Evolutionary conservation across 2,329 filamentous ascomycete genomes (phyloP).

Genomic region (Pestalotiopsis sp.): DNA sequence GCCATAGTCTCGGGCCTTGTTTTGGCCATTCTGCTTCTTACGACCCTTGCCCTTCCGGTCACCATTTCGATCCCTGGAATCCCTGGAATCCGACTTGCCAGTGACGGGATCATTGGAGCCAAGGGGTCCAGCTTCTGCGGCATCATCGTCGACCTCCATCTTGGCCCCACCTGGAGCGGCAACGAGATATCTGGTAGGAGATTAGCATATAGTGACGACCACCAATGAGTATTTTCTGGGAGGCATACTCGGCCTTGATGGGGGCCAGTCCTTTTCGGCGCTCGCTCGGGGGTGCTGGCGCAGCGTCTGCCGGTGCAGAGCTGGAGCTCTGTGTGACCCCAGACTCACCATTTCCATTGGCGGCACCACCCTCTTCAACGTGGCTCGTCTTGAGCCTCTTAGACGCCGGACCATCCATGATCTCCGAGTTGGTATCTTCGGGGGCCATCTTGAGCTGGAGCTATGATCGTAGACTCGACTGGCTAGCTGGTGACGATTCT

Average conservation of each 20-base stretch:
- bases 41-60: conserved; percentile 52
- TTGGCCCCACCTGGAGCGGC: conserved; percentile 18
- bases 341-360: background rate
- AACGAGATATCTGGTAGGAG: conserved; percentile 33
- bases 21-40: conserved; percentile 73
- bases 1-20: conserved; percentile 81
- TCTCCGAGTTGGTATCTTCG: background rate
- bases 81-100: conserved; percentile 36
- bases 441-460: background rate
- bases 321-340: background rate
- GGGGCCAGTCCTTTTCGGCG: conserved; percentile 33
- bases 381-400: conserved; percentile 3
- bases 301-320: background rate
- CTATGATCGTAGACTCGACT: background rate
- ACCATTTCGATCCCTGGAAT: conserved; percentile 36
- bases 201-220: background rate
- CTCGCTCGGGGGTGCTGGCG: conserved; percentile 14
- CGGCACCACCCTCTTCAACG: background rate
- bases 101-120: conserved; percentile 63
- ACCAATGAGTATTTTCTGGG: background rate
- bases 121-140: conserved; percentile 55
- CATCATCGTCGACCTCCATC: conserved; percentile 55
- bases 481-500: background rate
- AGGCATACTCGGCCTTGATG: conserved; percentile 40
- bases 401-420: conserved; percentile 5